Evolutionary conservation across 352 stramenopile species (phyloP), one percentile per base, ranked within the genome.

Genomic region (Globisporangium uncinulatum): DNA sequence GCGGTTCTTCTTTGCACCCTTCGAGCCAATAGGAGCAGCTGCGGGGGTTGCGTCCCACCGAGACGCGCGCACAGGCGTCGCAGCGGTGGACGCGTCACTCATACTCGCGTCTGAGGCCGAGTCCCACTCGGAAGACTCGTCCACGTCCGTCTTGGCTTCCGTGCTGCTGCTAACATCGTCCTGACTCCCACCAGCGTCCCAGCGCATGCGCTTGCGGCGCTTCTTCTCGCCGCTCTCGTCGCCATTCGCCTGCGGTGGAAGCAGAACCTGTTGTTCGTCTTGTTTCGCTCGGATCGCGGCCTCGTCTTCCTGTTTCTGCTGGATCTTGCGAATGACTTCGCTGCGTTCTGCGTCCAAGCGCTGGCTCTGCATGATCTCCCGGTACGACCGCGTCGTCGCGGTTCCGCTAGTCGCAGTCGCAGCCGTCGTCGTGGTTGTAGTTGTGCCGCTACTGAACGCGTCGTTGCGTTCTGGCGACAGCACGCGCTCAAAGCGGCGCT

Each of bases 341-440:
- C 87, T 77, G 31, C 89, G 83, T 58, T 98, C 89, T 36, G 85
- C 73, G 6, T 95, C 81, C 42, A 97, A 62, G 34, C 84, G 80
- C 70, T 98, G 87, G 54, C 73, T 84, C 66, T 96, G 79, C 87
- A 98, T 97, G 56, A 97, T 97, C 59, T 92, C 70, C 81, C 83
- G 77, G 83, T 89, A 90, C 53, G 73, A 87, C 0, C 84, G 74
- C 57, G 79, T 62, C 20, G 94, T 94, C 19, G 88, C 92, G 60
- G 88, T 66, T 37, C 84, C 88, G 20, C 70, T 39, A 13, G 7
- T 39, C 7, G 7, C 5, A 2, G 34, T 13, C 10, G 7, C 5
- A 2, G 34, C 5, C 10, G 34, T 13, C 10, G 34, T 39, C 34
- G 34, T 13, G 7, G 34, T 13, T 1, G 34, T 13, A 2, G 34